Evolutionary conservation across 2,329 filamentous ascomycete species (phyloP), one percentile per base, ranked within the genome.

Genomic region (Talaromyces sp.): DNA sequence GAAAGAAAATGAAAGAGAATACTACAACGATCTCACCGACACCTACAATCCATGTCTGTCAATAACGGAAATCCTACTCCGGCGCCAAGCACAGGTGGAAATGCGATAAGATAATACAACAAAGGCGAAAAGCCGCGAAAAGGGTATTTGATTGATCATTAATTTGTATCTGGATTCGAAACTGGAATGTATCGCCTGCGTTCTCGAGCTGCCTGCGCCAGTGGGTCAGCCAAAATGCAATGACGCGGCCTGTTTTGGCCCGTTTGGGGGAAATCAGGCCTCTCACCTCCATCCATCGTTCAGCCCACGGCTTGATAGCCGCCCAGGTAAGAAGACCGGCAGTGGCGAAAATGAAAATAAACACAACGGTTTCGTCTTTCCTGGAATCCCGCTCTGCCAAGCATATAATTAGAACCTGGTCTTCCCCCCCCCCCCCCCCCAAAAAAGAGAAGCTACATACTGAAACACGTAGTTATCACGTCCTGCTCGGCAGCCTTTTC

Each of bases 391-490:
- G 77, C 69, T 89, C 83, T 85, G 62, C 10, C 65, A 56, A 59
- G n/a, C 4, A 33, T 10, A 22, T 44, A 19, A 53, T 68, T 42
- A 66, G 61, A 36, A 28, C 49, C 60, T 8, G 15, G 19, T 30
- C 10, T n/a, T 4, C n/a, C n/a, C n/a, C n/a, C n/a, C n/a, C n/a
- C n/a, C n/a, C n/a, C n/a, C n/a, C n/a, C n/a, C n/a, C n/a, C n/a
- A n/a, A n/a, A n/a, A n/a, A 28, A 28, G n/a, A 42, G 28, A 6
- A 32, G 36, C 17, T 15, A 47, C 65, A 61, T 70, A 85, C 83
- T 87, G 68, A 89, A 89, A 74, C 87, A 89, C 10, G 83, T 86
- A 5, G 87, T 86, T 62, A 85, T 81, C 3, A 89, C 82, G 68
- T 88, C 85, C 55, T 87, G 85, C 67, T 87, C 85, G 67, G 82